Evolutionary conservation across 1,139 yeast species (phyloP).

Genomic region (Ogataea hybrid): DNA sequence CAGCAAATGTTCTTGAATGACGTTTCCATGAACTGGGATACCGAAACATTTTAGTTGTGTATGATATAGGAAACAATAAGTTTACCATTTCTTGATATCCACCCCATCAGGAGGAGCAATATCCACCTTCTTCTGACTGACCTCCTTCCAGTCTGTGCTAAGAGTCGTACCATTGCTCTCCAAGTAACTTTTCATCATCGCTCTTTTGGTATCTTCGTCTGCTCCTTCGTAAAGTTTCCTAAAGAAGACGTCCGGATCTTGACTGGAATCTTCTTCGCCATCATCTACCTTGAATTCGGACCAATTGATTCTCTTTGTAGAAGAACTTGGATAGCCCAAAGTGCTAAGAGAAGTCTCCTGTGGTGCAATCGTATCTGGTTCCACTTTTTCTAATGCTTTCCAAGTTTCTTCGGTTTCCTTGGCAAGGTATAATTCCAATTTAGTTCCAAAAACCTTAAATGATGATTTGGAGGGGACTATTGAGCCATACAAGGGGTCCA

Average conservation of each 20-base stretch:
- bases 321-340: slow-evolving; percentile 58
- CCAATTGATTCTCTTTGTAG: slow-evolving; percentile 70
- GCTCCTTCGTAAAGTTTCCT: slow-evolving; percentile 71
- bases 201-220: slow-evolving; percentile 84
- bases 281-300: slow-evolving; percentile 56
- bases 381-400: slow-evolving; percentile 40
- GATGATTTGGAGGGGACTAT: slow-evolving; percentile 48
- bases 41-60: slow-evolving; percentile 24
- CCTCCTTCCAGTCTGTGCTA: slow-evolving; percentile 95
- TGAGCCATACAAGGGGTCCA: slow-evolving; percentile 51
- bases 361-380: slow-evolving; percentile 29
- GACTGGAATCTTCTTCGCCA: slow-evolving; percentile 40
- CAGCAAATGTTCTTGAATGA: slow-evolving; percentile 7
- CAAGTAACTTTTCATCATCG: slow-evolving; percentile 96
- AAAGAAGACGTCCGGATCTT: slow-evolving; percentile 58
- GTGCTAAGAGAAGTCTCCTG: slow-evolving; percentile 28
- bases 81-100: slow-evolving; percentile 45
- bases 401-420: slow-evolving; percentile 43
- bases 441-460: slow-evolving; percentile 63
- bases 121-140: slow-evolving; percentile 62
- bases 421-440: slow-evolving; percentile 61
- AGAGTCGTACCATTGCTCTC: slow-evolving; percentile 94
- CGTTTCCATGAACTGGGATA: slow-evolving; percentile 24
- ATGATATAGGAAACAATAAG: background rate
- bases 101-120: slow-evolving; percentile 78